Conservation (phyloP, 805 yeast species). For the Suhomyces sp. region DNA sequence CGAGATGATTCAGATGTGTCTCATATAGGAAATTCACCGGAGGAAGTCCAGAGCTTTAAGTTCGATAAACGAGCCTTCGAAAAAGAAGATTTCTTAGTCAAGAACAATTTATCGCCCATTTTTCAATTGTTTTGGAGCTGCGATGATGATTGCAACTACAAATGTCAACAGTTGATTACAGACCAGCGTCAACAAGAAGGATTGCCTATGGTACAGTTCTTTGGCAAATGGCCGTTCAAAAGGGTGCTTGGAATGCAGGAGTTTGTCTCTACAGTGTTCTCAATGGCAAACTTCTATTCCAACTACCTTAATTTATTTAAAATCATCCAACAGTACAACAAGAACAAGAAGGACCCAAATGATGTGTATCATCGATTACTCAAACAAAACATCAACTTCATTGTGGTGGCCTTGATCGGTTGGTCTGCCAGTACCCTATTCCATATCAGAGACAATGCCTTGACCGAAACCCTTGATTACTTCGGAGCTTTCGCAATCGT, state of each 20-base stretch:
- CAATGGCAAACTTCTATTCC: slow-evolving; percentile 35
- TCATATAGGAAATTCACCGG: too few species aligned
- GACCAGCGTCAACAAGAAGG: slow-evolving; percentile 17
- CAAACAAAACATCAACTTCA: slow-evolving; percentile 28
- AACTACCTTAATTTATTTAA: slow-evolving; percentile 30
- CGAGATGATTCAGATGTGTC: neutral
- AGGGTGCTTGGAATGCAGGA: slow-evolving; percentile 40
- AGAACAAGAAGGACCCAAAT: slow-evolving; percentile 12
- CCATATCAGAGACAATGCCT: slow-evolving; percentile 37
- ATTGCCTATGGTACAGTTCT: slow-evolving; percentile 36
- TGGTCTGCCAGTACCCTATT: slow-evolving; percentile 40
- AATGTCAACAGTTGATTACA: slow-evolving; percentile 39
- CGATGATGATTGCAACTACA: slow-evolving; percentile 35
- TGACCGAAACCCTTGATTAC: slow-evolving; percentile 43
- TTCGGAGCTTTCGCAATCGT: slow-evolving; percentile 42
- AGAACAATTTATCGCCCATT: slow-evolving; percentile 7
- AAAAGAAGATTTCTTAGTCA: slow-evolving; percentile 4
- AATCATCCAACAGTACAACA: slow-evolving; percentile 25
- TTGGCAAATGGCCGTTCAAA: slow-evolving; percentile 45
- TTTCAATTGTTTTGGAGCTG: slow-evolving; percentile 31
- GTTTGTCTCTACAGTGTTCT: slow-evolving; percentile 33
- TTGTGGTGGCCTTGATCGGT: slow-evolving; percentile 31
- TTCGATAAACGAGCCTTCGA: too few species aligned
- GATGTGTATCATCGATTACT: slow-evolving; percentile 24
- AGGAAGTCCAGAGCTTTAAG: too few species aligned